Evolutionary conservation across 768 basidiomycete genomes (phyloP).

Genomic region (Naganishia vishniacii): DNA sequence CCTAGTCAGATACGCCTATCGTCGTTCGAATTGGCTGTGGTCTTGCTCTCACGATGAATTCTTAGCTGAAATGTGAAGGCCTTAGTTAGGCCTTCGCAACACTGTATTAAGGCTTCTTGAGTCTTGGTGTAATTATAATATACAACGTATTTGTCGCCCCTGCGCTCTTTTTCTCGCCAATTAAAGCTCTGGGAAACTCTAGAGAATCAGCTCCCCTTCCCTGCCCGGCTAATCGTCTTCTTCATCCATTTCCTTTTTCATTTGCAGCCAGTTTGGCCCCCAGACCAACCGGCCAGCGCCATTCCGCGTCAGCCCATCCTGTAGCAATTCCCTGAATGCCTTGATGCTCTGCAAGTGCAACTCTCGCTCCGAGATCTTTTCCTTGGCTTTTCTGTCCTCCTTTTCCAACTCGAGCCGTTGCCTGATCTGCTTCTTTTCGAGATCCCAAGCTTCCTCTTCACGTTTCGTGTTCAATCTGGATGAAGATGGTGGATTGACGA

Average conservation of each 20-base stretch:
- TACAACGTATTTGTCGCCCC: too few species aligned
- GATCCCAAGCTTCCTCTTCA: slow-evolving; percentile 15
- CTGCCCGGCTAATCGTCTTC: not conserved
- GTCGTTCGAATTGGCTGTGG: not conserved
- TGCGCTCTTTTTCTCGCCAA: too few species aligned
- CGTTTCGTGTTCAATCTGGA: not conserved
- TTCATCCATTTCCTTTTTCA: slow-evolving; percentile 3
- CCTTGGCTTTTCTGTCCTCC: slow-evolving; percentile 7
- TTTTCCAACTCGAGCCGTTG: slow-evolving; percentile 5
- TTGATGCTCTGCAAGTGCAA: slow-evolving; percentile 18
- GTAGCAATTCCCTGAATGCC: slow-evolving; percentile 9
- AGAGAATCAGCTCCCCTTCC: not conserved
- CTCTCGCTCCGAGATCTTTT: slow-evolving; percentile 1
- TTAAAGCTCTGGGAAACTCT: not conserved
- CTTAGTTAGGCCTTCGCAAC: not conserved
- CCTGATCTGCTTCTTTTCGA: slow-evolving; percentile 12
- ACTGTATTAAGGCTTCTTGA: too few species aligned
- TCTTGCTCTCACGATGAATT: too few species aligned
- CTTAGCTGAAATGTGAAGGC: too few species aligned
- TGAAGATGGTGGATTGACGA: not conserved
- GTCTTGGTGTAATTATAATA: too few species aligned
- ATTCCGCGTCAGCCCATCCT: slow-evolving; percentile 4
- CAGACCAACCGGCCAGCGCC: slow-evolving; percentile 6
- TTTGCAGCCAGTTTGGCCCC: not conserved
- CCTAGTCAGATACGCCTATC: too few species aligned